Evolutionary conservation across 169 alveolate species (phyloP).

Genomic region (Eimeria acervulina): DNA sequence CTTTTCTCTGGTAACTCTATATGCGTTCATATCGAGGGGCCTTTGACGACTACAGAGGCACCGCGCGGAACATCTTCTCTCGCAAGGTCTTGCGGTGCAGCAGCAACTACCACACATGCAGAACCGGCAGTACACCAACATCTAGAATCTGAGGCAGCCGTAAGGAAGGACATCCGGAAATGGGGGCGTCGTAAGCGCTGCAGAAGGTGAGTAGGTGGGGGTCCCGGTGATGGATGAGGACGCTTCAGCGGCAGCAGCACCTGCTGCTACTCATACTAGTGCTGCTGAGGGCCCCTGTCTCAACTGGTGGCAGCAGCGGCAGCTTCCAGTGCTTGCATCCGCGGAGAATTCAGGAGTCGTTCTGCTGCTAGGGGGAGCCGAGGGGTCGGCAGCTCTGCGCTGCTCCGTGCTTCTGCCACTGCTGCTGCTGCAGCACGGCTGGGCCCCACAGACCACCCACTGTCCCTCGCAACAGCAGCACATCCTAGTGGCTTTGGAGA

Average conservation of each 20-base stretch:
- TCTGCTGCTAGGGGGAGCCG: slow-evolving; percentile 49
- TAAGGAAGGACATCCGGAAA: not conserved
- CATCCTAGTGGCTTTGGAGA: slow-evolving; percentile 52
- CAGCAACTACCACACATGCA: not conserved
- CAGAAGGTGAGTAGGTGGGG: not conserved
- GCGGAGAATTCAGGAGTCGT: slow-evolving; percentile 44
- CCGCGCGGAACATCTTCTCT: not conserved
- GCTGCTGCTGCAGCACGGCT: slow-evolving; percentile 55
- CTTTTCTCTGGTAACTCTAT: not conserved
- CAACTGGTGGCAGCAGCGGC: slow-evolving; percentile 69
- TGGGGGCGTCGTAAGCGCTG: not conserved
- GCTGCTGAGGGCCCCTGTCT: slow-evolving; percentile 14
- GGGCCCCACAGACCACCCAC: slow-evolving; percentile 51
- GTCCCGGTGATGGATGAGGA: not conserved
- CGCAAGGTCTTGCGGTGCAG: not conserved
- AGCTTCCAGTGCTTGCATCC: slow-evolving; percentile 22
- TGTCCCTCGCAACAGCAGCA: slow-evolving; percentile 8
- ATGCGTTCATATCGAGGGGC: not conserved
- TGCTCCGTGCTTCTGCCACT: slow-evolving; percentile 65
- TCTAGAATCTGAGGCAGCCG: not conserved
- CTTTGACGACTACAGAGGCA: not conserved
- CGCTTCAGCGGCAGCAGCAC: not conserved
- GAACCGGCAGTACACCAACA: not conserved
- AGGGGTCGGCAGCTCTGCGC: slow-evolving; percentile 58
- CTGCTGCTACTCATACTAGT: not conserved